These are phyloP conservation scores for Endogone sp. DNA, from an alignment of 192 early-diverging fungal genomes.

Conservation along the genomic window DNA sequence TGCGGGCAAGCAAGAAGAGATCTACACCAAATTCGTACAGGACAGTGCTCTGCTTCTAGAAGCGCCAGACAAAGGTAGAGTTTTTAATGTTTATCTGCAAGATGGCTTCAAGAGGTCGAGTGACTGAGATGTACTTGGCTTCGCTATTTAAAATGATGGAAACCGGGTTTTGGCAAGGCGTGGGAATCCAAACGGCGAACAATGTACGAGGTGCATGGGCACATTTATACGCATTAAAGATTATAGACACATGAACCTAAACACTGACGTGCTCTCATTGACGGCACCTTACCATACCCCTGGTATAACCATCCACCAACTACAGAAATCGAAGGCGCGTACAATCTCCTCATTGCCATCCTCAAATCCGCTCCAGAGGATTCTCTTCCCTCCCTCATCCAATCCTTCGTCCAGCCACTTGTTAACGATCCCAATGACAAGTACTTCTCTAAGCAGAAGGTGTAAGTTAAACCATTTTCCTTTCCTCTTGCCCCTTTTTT, in stretches of 20 bases:
- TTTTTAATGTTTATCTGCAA: not conserved
- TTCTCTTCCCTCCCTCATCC: conserved; percentile 19
- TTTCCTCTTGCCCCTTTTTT: conserved; percentile 13
- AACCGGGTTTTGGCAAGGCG: too few relatives aligned
- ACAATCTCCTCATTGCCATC: conserved; percentile 69
- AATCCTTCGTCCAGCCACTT: conserved; percentile 44
- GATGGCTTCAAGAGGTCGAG: conserved; percentile 1
- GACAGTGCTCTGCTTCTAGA: conserved; percentile 53
- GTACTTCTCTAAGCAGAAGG: conserved; percentile 57
- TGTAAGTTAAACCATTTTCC: conserved; percentile 34
- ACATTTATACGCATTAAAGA: too few relatives aligned
- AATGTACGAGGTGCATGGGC: too few relatives aligned
- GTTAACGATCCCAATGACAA: conserved; percentile 42
- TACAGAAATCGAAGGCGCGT: conserved; percentile 60
- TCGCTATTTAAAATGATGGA: conserved; percentile 10
- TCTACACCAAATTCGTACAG: conserved; percentile 50
- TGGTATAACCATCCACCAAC: not conserved
- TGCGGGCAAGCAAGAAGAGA: conserved; percentile 54
- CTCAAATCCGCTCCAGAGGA: conserved; percentile 41
- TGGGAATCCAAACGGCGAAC: too few relatives aligned
- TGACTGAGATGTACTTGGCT: conserved; percentile 10
- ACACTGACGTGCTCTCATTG: too few relatives aligned
- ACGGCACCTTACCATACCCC: too few relatives aligned
- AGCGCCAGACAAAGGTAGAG: conserved; percentile 54
- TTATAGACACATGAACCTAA: too few relatives aligned